Evolutionary conservation across 306 rosid species (phyloP), one percentile per base, ranked within the genome.

Genomic region (Quercus parvula): DNA sequence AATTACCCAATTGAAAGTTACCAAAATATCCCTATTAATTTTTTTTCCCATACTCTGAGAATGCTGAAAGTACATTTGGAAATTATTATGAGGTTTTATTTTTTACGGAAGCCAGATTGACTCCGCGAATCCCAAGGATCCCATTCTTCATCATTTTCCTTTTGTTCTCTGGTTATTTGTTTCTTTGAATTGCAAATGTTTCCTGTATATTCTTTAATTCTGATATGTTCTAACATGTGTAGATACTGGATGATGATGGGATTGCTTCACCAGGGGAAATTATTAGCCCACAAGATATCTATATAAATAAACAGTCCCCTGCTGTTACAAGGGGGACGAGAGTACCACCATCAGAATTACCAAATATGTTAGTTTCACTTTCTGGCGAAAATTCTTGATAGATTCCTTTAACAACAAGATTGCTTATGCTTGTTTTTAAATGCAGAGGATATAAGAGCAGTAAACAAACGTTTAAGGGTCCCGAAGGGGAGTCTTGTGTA

Each of bases 191-290:
- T 20, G 35, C 14, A 61, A 31, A 66, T 66, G 19, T 33, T 66
- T 31, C 71, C 71, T 17, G 24, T 66, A 31, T 66, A 17, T 66
- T 31, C 49, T 30, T 66, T 46, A 17, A 0, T 30, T 28, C 10
- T 66, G 13, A 20, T 59, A 19, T 20, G 59, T 75, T 76, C 73
- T 77, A 69, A 59, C 70, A 71, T 68, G 19, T 81, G 52, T 80
- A 94, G 97, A 81, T 90, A 77, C 89, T 92, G 79, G 99, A 95
- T 81, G 94, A 92, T 46, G 99, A 95, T 78, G 99, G 99, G 54
- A 77, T 95, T 83, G 98, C 99, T 77, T 88, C 98, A 25, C 99
- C 97, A 38, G 98, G 99, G 38, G 99, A 91, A 89, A 91, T 86
- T 79, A 83, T 95, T 74, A 84, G 85, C 83, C 75, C 89, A 70